Conservation (phyloP, 2,329 filamentous ascomycete species). For the Cadophora sp. region DNA sequence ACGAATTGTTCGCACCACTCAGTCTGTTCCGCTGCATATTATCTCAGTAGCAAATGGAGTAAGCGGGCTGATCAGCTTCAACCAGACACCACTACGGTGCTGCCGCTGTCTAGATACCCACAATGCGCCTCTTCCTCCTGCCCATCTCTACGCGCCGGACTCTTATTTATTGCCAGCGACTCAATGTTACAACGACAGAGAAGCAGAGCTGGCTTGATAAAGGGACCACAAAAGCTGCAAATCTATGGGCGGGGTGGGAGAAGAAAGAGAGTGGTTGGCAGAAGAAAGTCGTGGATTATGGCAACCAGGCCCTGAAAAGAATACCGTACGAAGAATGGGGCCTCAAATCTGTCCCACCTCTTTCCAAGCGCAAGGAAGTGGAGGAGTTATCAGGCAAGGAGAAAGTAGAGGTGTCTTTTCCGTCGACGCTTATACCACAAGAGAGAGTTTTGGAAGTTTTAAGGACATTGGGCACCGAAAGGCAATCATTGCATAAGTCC, state of each 20-base stretch:
- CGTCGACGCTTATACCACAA: conserved; percentile 70
- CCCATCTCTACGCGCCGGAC: conserved; percentile 91
- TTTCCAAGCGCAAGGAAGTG: conserved; percentile 69
- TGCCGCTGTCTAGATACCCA: background rate
- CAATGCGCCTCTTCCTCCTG: conserved; percentile 92
- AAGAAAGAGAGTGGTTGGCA: conserved; percentile 86
- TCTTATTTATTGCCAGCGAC: conserved; percentile 88
- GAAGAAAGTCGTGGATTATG: conserved; percentile 82
- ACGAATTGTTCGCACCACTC: too few species aligned
- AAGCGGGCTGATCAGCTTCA: background rate
- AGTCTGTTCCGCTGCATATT: background rate
- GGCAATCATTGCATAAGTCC: conserved; percentile 77
- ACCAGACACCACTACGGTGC: conserved; percentile 17
- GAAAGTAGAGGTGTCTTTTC: conserved; percentile 79
- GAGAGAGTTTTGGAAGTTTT: conserved; percentile 71
- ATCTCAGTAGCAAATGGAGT: conserved; percentile 2
- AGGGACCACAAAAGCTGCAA: conserved; percentile 72
- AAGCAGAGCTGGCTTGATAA: conserved; percentile 69
- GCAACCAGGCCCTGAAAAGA: conserved; percentile 82
- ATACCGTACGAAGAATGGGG: conserved; percentile 99
- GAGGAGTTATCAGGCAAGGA: conserved; percentile 68
- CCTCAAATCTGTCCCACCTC: conserved; percentile 88
- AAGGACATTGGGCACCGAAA: conserved; percentile 75
- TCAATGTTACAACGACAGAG: conserved; percentile 61
- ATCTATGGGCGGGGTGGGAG: conserved; percentile 88